Conservation (phyloP, 495 filamentous ascomycete species). For the Hypoxylon trugodes region DNA sequence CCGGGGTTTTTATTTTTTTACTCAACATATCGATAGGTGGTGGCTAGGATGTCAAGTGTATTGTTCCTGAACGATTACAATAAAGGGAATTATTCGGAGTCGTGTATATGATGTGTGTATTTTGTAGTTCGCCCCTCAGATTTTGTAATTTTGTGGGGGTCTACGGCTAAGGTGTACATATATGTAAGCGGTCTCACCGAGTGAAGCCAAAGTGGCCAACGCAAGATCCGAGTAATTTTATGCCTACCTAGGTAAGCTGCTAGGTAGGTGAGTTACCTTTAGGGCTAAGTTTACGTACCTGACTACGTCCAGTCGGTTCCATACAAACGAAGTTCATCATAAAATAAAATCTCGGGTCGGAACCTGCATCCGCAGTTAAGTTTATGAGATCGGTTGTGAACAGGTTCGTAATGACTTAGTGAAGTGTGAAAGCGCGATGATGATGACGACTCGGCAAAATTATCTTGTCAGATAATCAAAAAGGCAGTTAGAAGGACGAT, state of each 20-base stretch:
- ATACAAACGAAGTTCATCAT: not conserved
- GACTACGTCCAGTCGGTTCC: too few relatives aligned
- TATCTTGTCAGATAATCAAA: not conserved
- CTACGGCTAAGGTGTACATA: too few relatives aligned
- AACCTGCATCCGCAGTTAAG: not conserved
- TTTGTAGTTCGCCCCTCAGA: slow-evolving; percentile 10
- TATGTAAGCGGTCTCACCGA: not conserved
- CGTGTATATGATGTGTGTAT: not conserved
- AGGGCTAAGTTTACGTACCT: too few relatives aligned
- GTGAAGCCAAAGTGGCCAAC: not conserved
- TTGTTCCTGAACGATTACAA: not conserved
- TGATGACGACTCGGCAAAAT: slow-evolving; percentile 7
- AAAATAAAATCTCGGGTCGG: not conserved
- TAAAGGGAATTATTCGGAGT: not conserved
- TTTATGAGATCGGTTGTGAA: not conserved
- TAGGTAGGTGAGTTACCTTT: too few relatives aligned
- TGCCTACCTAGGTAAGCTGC: too few relatives aligned
- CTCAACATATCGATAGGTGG: not conserved
- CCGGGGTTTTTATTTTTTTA: not conserved
- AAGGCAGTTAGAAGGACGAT: not conserved
- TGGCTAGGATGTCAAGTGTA: too few relatives aligned
- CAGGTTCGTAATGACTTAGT: not conserved
- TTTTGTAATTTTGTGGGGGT: slow-evolving; percentile 1
- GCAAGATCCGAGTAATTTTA: not conserved
- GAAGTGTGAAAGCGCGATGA: not conserved